Conservation (phyloP, 169 alveolate species). For the Plasmodium adleri region DNA sequence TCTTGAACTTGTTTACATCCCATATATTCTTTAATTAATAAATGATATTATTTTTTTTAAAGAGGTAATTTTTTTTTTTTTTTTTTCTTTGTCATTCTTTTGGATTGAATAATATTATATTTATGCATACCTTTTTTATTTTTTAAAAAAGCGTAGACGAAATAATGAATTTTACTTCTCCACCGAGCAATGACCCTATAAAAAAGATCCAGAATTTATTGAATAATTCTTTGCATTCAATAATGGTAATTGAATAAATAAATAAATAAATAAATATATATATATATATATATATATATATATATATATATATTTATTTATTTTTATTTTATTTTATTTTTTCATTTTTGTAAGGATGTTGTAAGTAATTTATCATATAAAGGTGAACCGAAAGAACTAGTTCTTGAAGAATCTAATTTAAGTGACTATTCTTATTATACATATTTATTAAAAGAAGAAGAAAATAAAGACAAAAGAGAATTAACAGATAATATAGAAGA, state of each 20-base stretch:
- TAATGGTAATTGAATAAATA: constrained; percentile 14
- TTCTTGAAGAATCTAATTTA: constrained; percentile 12
- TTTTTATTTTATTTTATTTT: background rate
- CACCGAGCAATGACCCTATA: constrained; percentile 56
- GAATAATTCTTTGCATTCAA: constrained; percentile 52
- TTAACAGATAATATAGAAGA: background rate
- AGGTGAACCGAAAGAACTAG: constrained; percentile 57
- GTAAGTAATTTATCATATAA: constrained; percentile 55
- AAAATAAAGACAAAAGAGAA: constrained; percentile 10
- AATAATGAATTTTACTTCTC: constrained; percentile 66
- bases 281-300: constrained; percentile 1
- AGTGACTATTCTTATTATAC: constrained; percentile 47
- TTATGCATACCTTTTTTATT: background rate
- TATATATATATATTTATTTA: background rate
- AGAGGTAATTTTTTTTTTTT: background rate
- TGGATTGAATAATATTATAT: constrained; percentile 1
- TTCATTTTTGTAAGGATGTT: constrained; percentile 34
- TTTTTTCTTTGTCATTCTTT: background rate
- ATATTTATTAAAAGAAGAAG: constrained; percentile 34
- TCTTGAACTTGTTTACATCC: too few relatives aligned
- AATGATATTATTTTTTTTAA: background rate
- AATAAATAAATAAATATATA: background rate
- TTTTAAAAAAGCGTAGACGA: constrained; percentile 1
- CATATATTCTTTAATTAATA: too few relatives aligned
- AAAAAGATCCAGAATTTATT: constrained; percentile 62